These are phyloP conservation scores for Sinapis alba DNA, from an alignment of 441 rosid genomes.

Conservation along the genomic window DNA sequence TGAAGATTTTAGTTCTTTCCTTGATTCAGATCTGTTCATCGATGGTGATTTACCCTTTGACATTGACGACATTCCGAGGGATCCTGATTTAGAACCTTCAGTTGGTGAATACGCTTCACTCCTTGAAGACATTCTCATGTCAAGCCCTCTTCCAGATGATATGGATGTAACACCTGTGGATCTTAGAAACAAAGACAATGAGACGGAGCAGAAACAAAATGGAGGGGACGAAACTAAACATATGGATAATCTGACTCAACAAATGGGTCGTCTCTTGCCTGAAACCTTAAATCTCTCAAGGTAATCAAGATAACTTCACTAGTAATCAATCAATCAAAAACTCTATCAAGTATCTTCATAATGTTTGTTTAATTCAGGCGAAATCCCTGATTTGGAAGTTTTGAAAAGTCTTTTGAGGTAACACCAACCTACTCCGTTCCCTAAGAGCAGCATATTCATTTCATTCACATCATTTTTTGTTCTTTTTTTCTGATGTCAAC, in stretches of 20 bases:
- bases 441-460: slow-evolving; percentile 18
- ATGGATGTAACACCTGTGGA: slow-evolving; percentile 55
- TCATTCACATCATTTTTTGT: neutral
- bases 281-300: slow-evolving; percentile 43
- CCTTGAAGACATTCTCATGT: slow-evolving; percentile 60
- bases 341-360: neutral
- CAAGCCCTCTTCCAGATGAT: slow-evolving; percentile 62
- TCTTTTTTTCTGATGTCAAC: neutral
- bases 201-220: slow-evolving; percentile 38
- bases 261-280: slow-evolving; percentile 77
- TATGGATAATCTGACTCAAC: slow-evolving; percentile 76
- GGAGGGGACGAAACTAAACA: neutral
- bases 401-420: neutral
- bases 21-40: slow-evolving; percentile 52
- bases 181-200: slow-evolving; percentile 34
- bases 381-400: slow-evolving; percentile 19
- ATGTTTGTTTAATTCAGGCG: neutral
- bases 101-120: slow-evolving; percentile 41
- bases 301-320: slow-evolving; percentile 18
- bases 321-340: neutral
- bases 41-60: slow-evolving; percentile 51
- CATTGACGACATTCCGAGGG: slow-evolving; percentile 51
- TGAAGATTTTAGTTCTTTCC: slow-evolving; percentile 44
- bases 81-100: slow-evolving; percentile 71
- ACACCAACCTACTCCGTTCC: neutral